Evolutionary conservation across 202 grass and related monocot species (phyloP), one percentile per base, ranked within the genome.

Genomic region (Zizania palustris): DNA sequence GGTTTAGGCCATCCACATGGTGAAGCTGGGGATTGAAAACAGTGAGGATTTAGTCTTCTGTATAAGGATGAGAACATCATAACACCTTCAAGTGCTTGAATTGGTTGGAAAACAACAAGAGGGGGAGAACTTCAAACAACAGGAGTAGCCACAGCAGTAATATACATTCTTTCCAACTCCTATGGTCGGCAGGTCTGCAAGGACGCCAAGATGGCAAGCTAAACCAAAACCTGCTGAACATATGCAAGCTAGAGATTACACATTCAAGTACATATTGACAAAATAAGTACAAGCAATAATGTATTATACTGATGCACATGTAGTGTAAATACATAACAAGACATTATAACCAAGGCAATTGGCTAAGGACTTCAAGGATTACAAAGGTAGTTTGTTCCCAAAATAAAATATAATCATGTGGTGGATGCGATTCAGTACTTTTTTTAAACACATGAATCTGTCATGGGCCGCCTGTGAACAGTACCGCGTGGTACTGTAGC

Each of bases 151-250:
- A 46, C 20, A 72, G 54, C 36, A 13, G 0, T 42, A 56, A 19
- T 28, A 90, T 60, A 94, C 95, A 94, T 94, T 98, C 92, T 98
- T 98, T 9, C 28, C 87, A 74, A 98, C 76, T 11, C 95, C 91
- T 40, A 94, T 88, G 71, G 95, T 83, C 3, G 89, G 89, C 55
- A 94, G 48, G 60, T 88, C 77, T 74, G 83, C 89, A 72, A 94
- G 89, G 56, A 98, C 81, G 12, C 95, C 95, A 22, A 98, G 65
- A 92, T 98, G 95, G 71, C 89, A 98, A 74, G 95, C 95, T 80
- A 94, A 92, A 92, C 91, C 95, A 87, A 94, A 93, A 83, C 95
- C 95, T 98, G 89, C 20, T 50, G 42, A 71, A 69, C 9, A 61
- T 38, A 75, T 44, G 61, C 6, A 80, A 18, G 18, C 56, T 50